Evolutionary conservation across 345 rosid species (phyloP).

Genomic region (Arabis hirsuta): DNA sequence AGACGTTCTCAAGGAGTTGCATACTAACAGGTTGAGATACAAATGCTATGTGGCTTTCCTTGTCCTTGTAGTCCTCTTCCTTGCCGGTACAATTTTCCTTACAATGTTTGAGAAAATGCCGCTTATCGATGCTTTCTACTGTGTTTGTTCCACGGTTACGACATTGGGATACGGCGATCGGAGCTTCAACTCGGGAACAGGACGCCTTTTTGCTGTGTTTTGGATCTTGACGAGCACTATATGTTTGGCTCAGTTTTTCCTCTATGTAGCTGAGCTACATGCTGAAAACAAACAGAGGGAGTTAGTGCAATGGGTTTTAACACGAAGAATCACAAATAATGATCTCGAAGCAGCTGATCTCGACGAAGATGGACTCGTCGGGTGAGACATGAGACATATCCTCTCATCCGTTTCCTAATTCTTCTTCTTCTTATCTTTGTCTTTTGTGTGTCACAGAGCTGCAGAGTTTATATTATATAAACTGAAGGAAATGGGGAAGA

Average conservation of each 20-base stretch:
- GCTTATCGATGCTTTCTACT: conserved; percentile 67
- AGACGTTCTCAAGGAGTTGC: conserved; percentile 60
- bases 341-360: conserved; percentile 94
- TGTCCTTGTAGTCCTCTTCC: conserved; percentile 50
- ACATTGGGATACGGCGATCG: conserved; percentile 86
- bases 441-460: conserved; percentile 39
- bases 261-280: conserved; percentile 66
- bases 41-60: conserved; percentile 54
- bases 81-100: conserved; percentile 58
- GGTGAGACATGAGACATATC: conserved; percentile 51
- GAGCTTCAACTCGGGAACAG: conserved; percentile 62
- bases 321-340: conserved; percentile 53
- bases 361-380: conserved; percentile 69
- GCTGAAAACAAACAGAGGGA: conserved; percentile 66
- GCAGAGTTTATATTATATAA: conserved; percentile 73
- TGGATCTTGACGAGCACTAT: conserved; percentile 73
- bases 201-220: conserved; percentile 70
- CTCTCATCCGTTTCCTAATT: background rate
- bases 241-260: conserved; percentile 70
- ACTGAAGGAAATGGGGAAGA: conserved; percentile 92
- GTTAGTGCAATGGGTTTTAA: conserved; percentile 74
- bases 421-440: conserved; percentile 15
- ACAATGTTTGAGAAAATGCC: conserved; percentile 50
- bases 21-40: conserved; percentile 55
- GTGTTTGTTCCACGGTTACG: conserved; percentile 82